Percentiles rank a stretch among this genome's conserved stretches.
phyloP scores from a whole-genome alignment of 164 flowering plant species.

The Vitis rupestris region DNA sequence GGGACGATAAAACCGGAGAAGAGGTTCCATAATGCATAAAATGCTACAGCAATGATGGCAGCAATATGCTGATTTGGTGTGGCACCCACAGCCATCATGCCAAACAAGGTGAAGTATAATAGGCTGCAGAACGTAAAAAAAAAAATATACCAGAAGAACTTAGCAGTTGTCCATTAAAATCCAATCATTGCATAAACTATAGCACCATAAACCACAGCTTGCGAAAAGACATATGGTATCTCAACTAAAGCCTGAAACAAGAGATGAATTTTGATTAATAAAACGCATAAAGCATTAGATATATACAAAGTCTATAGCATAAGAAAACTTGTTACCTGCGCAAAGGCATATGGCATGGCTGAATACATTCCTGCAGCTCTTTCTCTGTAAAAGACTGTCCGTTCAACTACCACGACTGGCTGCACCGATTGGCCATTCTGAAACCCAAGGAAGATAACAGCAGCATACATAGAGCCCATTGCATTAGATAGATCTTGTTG shows the following conservation, averaged over 20 bases:
- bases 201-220: conserved; percentile 39
- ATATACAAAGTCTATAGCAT: too few relatives aligned
- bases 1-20: conserved; percentile 67
- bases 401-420: conserved; percentile 21
- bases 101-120: conserved; percentile 60
- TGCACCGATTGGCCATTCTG: conserved; percentile 18
- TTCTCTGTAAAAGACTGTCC: conserved; percentile 25
- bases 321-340: neutral
- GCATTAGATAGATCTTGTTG: conserved; percentile 15
- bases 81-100: conserved; percentile 72
- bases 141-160: conserved; percentile 62
- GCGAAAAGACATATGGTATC: conserved; percentile 46
- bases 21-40: conserved; percentile 61
- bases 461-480: conserved; percentile 23
- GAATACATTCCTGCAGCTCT: conserved; percentile 27
- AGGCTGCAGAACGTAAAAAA: conserved; percentile 59
- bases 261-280: neutral
- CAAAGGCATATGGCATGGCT: conserved; percentile 25
- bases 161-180: conserved; percentile 58
- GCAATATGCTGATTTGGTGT: conserved; percentile 65
- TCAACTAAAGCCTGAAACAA: conserved; percentile 42
- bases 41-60: conserved; percentile 49
- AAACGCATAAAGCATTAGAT: too few relatives aligned
- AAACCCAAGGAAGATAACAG: conserved; percentile 22
- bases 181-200: conserved; percentile 63